phyloP scores from a whole-genome alignment of 352 stramenopile genomes.

The Globisporangium canariense region DNA sequence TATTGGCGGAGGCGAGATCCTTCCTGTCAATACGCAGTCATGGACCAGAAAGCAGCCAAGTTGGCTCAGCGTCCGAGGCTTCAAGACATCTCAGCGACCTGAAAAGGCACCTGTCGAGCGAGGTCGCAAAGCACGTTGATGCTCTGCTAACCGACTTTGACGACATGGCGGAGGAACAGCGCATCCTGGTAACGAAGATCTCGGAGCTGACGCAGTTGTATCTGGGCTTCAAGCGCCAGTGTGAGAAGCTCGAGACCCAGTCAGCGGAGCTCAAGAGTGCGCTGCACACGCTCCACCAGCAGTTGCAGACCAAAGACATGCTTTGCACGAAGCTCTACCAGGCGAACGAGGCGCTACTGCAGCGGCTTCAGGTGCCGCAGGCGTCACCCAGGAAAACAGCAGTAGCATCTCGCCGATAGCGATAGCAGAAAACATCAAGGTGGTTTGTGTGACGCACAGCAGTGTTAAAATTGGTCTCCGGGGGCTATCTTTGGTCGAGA shows the following conservation, averaged over 20 bases:
- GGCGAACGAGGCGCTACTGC: conserved; percentile 58
- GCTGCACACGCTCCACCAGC: conserved; percentile 32
- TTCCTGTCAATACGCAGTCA: conserved; percentile 27
- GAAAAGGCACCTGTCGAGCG: conserved; percentile 39
- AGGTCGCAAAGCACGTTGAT: conserved; percentile 44
- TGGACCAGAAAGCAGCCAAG: background rate
- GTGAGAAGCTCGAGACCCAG: conserved; percentile 35
- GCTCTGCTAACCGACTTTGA: conserved; percentile 55
- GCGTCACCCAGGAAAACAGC: background rate
- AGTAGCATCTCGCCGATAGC: background rate
- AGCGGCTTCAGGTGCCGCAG: conserved; percentile 27
- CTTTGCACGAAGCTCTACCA: conserved; percentile 63
- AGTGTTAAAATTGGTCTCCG: background rate
- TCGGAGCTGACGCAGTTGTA: conserved; percentile 57
- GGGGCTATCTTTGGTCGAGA: background rate
- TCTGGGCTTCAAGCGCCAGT: conserved; percentile 53
- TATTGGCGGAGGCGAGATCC: conserved; percentile 44
- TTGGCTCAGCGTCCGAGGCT: background rate
- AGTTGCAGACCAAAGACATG: conserved; percentile 46
- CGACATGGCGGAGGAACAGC: conserved; percentile 51
- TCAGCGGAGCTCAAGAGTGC: conserved; percentile 28
- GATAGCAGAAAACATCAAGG: background rate
- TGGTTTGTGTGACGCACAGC: background rate
- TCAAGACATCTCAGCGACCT: conserved; percentile 33
- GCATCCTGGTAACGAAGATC: conserved; percentile 54